A percentile compares a stretch with the other conserved stretches of the same genome.
Conservation (phyloP, 73 alveolate species). For the Tetrahymena borealis region DNA sequence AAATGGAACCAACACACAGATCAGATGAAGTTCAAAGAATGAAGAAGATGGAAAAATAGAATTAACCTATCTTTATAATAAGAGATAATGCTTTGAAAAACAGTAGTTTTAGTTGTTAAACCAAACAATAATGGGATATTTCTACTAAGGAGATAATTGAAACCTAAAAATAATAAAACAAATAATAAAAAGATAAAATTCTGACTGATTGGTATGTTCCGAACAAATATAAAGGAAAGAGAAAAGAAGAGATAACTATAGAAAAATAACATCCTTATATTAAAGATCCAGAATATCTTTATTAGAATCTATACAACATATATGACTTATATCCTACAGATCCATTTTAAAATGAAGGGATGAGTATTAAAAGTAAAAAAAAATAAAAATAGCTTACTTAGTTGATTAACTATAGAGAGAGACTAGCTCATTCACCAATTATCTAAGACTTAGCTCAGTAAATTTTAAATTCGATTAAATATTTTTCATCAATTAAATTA, state of each 20-base stretch:
- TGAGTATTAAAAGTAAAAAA: not conserved
- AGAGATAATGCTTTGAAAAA: not conserved
- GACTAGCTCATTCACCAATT: not conserved
- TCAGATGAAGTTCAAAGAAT: not conserved
- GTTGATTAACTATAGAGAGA: not conserved
- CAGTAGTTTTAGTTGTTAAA: not conserved
- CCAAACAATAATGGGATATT: not conserved
- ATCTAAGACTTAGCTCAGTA: not conserved
- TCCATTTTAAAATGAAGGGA: not conserved
- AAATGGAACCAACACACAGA: not conserved
- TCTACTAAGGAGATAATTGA: not conserved
- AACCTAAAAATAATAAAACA: not conserved
- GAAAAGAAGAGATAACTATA: not conserved
- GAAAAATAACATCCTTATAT: not conserved
- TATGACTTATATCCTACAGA: not conserved
- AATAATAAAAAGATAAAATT: not conserved
- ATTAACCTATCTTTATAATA: not conserved
- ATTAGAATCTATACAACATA: not conserved
- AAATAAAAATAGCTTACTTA: not conserved
- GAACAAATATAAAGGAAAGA: not conserved
- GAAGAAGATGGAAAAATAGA: not conserved
- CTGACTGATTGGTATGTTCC: not conserved
- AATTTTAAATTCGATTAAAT: not conserved
- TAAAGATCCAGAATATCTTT: not conserved
- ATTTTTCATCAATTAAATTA: too few relatives aligned